Conservation (phyloP, 768 basidiomycete genomes). For the Tricholoma saponaceum region DNA sequence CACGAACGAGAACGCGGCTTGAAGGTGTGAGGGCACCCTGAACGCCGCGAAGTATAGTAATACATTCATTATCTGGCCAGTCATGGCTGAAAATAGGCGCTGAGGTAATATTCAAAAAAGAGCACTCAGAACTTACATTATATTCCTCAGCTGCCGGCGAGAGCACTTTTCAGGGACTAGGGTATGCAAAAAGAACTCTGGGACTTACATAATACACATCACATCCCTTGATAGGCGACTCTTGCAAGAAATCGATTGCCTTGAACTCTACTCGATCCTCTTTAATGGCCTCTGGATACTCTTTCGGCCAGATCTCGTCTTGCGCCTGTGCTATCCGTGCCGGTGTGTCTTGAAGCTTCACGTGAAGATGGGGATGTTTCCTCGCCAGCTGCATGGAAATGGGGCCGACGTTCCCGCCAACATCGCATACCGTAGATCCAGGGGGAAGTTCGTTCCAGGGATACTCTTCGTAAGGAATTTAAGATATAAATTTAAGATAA, state of each 20-base stretch:
- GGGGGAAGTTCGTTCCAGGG: constrained; percentile 25
- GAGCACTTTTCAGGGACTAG: too few species aligned
- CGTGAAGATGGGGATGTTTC: constrained; percentile 25
- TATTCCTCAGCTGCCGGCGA: too few species aligned
- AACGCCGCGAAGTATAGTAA: too few species aligned
- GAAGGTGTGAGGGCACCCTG: constrained; percentile 19
- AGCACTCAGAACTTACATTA: background rate
- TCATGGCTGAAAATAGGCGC: constrained; percentile 23
- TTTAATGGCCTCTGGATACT: constrained; percentile 25
- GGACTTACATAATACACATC: constrained; percentile 35
- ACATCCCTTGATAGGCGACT: constrained; percentile 26
- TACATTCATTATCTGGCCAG: constrained; percentile 32
- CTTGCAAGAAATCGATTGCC: constrained; percentile 32
- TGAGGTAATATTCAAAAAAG: too few species aligned
- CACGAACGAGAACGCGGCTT: constrained; percentile 31
- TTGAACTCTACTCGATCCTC: constrained; percentile 29
- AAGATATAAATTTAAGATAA: too few species aligned
- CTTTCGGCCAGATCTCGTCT: constrained; percentile 25
- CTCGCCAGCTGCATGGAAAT: constrained; percentile 26
- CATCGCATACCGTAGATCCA: constrained; percentile 28
- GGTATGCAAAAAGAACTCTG: background rate
- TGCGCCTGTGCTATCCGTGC: constrained; percentile 22
- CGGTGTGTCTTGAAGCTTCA: constrained; percentile 32
- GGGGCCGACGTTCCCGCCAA: constrained; percentile 33
- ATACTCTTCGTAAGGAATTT: constrained; percentile 20